Percentiles rank a stretch among this genome's conserved stretches.
Evolutionary conservation across 1,284 basidiomycete genomes (phyloP).

Genomic region (Puccinia hordei): DNA sequence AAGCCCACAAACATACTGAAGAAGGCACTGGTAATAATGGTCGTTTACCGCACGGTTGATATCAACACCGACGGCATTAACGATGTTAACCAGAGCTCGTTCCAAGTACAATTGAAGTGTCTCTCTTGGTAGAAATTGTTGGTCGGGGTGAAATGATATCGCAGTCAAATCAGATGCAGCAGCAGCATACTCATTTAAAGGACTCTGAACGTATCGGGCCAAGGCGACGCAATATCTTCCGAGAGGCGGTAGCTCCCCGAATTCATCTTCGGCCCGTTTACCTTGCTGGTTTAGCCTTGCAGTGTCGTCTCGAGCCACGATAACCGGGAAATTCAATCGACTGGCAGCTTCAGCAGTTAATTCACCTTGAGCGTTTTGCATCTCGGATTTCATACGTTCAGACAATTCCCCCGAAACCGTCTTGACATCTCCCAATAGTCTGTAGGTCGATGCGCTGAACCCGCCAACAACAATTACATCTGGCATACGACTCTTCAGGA

Average conservation of each 20-base stretch:
- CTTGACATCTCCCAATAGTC: conserved; percentile 51
- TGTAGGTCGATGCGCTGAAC: conserved; percentile 57
- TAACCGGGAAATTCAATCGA: conserved; percentile 67
- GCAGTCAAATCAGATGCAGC: conserved; percentile 77
- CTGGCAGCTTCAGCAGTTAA: conserved; percentile 31
- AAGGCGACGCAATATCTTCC: conserved; percentile 94
- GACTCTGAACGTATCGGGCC: conserved; percentile 89
- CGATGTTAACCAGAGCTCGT: conserved; percentile 81
- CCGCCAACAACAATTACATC: conserved; percentile 89
- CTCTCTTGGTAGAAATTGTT: conserved; percentile 77
- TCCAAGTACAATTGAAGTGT: conserved; percentile 81
- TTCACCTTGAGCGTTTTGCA: conserved; percentile 9
- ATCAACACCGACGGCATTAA: conserved; percentile 90
- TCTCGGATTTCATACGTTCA: conserved; percentile 44
- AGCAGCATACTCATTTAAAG: conserved; percentile 88
- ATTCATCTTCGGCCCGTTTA: conserved; percentile 80
- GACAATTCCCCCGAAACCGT: conserved; percentile 52
- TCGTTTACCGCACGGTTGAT: conserved; percentile 89
- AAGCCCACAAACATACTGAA: conserved; percentile 89
- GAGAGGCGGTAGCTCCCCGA: conserved; percentile 74
- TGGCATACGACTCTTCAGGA: conserved; percentile 78
- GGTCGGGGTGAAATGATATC: conserved; percentile 78
- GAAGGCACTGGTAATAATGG: conserved; percentile 79
- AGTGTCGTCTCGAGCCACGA: conserved; percentile 85
- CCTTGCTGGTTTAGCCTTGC: conserved; percentile 93